phyloP scores from a whole-genome alignment of 2,329 filamentous ascomycete genomes.

The Aspergillus puulaauensis region DNA sequence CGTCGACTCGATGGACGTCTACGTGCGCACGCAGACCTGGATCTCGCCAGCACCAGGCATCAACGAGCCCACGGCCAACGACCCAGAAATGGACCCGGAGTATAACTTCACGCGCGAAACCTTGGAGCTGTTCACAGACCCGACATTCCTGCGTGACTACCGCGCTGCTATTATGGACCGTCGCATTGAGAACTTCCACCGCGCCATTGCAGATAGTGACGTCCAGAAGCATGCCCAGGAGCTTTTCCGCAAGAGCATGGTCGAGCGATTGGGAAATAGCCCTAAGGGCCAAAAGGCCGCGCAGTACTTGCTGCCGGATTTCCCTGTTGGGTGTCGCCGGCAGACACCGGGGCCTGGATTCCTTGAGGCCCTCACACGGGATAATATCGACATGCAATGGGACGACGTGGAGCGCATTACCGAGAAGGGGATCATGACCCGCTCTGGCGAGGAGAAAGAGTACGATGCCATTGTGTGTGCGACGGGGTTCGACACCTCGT shows the following conservation, averaged over 20 bases:
- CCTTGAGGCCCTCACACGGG: constrained; percentile 21
- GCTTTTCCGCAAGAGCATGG: constrained; percentile 15
- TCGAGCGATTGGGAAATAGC: constrained; percentile 13
- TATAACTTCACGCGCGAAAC: constrained; percentile 6
- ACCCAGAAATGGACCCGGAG: constrained; percentile 4
- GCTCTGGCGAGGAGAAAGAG: constrained; percentile 13
- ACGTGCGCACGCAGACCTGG: constrained; percentile 28
- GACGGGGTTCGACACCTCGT: constrained; percentile 43
- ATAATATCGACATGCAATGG: constrained; percentile 22
- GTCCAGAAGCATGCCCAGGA: constrained; percentile 3
- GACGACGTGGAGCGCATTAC: constrained; percentile 21
- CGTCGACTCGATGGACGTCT: constrained; percentile 16
- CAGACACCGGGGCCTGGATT: constrained; percentile 26
- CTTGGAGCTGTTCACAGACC: constrained; percentile 4
- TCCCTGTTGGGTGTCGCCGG: constrained; percentile 24
- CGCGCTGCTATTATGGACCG: constrained; percentile 7
- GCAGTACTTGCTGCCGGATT: constrained; percentile 18
- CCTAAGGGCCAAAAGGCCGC: neutral
- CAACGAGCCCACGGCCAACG: constrained; percentile 13
- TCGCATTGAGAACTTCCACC: constrained; percentile 4
- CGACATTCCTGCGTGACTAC: constrained; percentile 1
- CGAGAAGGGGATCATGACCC: constrained; percentile 15
- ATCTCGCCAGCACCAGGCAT: constrained; percentile 13
- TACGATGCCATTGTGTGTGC: constrained; percentile 35
- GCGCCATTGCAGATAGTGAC: constrained; percentile 1